Percentiles rank a stretch among this genome's conserved stretches.
These are phyloP conservation scores for Setomelanomma holmii DNA, from an alignment of 2,329 filamentous ascomycete species.

Conservation along the genomic window DNA sequence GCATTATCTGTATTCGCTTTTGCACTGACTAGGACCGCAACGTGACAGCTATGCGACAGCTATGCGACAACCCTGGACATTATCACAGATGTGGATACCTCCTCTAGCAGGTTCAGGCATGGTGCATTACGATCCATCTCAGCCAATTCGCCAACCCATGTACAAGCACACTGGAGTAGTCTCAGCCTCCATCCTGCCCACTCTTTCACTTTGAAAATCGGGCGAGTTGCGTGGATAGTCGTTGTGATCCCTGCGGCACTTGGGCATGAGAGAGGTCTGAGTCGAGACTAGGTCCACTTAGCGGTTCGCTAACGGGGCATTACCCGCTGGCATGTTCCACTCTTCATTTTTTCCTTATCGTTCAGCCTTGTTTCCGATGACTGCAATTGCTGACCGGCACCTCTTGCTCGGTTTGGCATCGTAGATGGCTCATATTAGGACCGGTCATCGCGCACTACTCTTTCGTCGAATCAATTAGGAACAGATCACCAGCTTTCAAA, in stretches of 20 bases:
- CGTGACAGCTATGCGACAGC: neutral
- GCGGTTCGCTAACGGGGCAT: neutral
- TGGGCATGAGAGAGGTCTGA: neutral
- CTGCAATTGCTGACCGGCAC: neutral
- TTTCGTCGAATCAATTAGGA: too few species aligned
- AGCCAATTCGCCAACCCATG: neutral
- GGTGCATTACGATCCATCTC: neutral
- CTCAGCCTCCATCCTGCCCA: neutral
- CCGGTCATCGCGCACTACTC: too few species aligned
- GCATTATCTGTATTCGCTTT: neutral
- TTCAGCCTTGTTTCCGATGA: neutral
- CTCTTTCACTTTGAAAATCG: neutral
- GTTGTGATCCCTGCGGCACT: neutral
- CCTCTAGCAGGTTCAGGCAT: neutral
- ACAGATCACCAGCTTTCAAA: slow-evolving; percentile 54
- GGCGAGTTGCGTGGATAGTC: neutral
- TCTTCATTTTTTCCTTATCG: neutral
- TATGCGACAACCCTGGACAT: neutral
- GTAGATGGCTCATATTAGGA: neutral
- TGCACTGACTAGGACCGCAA: neutral
- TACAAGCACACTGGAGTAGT: neutral
- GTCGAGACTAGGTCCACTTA: neutral
- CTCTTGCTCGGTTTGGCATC: neutral
- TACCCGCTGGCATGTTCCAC: neutral
- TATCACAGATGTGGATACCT: neutral